Evolutionary conservation across 768 basidiomycete genomes (phyloP).

Genomic region (Rossbeevera mucosa): DNA sequence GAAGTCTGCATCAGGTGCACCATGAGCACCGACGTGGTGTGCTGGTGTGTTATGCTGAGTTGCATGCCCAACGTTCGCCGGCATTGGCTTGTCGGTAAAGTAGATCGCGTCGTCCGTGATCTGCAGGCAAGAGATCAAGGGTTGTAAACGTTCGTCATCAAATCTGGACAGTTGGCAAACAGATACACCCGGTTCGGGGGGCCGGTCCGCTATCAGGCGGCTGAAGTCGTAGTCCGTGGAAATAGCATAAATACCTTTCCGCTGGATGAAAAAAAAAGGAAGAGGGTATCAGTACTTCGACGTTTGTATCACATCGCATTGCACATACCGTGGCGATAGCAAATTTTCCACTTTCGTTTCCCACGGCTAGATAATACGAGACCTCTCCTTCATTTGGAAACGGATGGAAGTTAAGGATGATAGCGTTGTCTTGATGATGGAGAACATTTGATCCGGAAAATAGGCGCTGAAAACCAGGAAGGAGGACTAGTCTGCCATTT

Average conservation of each 20-base stretch:
- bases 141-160: constrained; percentile 14
- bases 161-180: constrained; percentile 17
- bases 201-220: constrained; percentile 23
- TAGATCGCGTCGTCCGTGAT: constrained; percentile 51
- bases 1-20: background rate
- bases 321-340: constrained; percentile 43
- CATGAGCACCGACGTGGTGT: background rate
- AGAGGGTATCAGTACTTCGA: background rate
- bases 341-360: constrained; percentile 35
- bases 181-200: constrained; percentile 31
- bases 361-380: constrained; percentile 48
- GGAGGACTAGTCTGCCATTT: constrained; percentile 24
- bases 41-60: background rate
- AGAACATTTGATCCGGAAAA: constrained; percentile 26
- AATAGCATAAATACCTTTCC: constrained; percentile 24
- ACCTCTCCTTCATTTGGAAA: constrained; percentile 10
- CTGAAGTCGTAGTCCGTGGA: constrained; percentile 24
- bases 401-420: constrained; percentile 24
- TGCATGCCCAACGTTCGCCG: background rate
- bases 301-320: background rate
- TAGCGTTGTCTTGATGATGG: constrained; percentile 37
- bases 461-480: constrained; percentile 26
- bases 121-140: constrained; percentile 47
- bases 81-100: constrained; percentile 33
- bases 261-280: background rate